Evolutionary conservation across 164 flowering plant species (phyloP).

Genomic region (Santalum album): DNA sequence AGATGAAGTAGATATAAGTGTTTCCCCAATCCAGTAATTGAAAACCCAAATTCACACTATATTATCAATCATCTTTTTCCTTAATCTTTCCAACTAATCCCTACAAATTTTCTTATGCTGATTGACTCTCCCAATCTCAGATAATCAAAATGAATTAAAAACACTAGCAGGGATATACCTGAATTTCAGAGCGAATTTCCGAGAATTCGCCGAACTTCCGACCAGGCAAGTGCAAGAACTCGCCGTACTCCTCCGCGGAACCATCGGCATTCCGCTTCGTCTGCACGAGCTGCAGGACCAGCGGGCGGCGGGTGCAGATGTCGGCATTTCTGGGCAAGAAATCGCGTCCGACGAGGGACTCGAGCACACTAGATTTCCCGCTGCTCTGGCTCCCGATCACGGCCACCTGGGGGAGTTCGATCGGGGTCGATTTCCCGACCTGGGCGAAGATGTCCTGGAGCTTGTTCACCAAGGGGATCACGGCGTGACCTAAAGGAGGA

Average conservation of each 20-base stretch:
- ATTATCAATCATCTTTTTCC: too few species aligned
- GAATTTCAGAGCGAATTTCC: constrained; percentile 37
- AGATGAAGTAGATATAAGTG: too few species aligned
- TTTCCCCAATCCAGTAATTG: too few species aligned
- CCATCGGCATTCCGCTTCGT: constrained; percentile 6
- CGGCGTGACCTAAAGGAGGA: too few species aligned
- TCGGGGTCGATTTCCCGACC: constrained; percentile 16
- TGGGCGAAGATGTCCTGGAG: constrained; percentile 40
- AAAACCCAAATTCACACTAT: too few species aligned
- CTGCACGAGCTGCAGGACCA: constrained; percentile 31
- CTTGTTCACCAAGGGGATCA: constrained; percentile 36
- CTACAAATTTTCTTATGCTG: too few species aligned
- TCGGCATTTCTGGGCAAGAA: constrained; percentile 42
- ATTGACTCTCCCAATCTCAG: too few species aligned
- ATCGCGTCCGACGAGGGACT: constrained; percentile 48
- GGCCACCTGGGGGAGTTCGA: constrained; percentile 43
- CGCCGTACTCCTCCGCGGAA: constrained; percentile 40
- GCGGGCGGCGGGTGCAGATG: constrained; percentile 46
- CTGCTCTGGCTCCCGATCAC: constrained; percentile 58
- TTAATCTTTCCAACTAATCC: too few species aligned
- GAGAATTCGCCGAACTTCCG: constrained; percentile 34
- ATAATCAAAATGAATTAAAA: background rate
- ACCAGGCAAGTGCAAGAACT: constrained; percentile 41
- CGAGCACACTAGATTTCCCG: constrained; percentile 54
- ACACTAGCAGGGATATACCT: constrained; percentile 23